Evolutionary conservation across 192 early-diverging fungal genomes (phyloP).

Genomic region (Diversispora eburnea): DNA sequence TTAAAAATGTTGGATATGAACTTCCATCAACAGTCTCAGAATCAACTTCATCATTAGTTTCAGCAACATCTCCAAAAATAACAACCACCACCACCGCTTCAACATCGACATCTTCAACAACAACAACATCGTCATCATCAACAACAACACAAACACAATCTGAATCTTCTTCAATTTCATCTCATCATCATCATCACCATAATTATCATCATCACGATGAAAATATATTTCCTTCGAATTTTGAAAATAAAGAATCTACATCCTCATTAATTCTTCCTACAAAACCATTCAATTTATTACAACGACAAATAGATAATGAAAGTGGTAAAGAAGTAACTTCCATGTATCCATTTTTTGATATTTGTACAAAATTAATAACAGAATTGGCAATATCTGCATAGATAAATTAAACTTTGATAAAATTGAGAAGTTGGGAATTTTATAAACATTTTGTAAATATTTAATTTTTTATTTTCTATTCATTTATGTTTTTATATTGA

Average conservation of each 20-base stretch:
- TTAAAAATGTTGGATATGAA: slow-evolving; percentile 72
- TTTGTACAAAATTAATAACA: slow-evolving; percentile 89
- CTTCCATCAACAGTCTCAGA: slow-evolving; percentile 29
- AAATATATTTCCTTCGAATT: slow-evolving; percentile 9
- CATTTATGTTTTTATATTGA: too few relatives aligned
- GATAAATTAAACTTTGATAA: not conserved
- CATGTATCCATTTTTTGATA: slow-evolving; percentile 92
- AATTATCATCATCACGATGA: slow-evolving; percentile 30
- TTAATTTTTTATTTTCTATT: too few relatives aligned
- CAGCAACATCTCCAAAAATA: slow-evolving; percentile 1
- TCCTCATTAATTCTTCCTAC: slow-evolving; percentile 22
- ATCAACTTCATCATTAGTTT: slow-evolving; percentile 39
- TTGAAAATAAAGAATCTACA: slow-evolving; percentile 38
- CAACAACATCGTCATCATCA: too few relatives aligned
- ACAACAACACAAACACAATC: too few relatives aligned
- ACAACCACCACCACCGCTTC: too few relatives aligned
- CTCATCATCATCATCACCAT: not conserved
- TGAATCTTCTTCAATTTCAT: too few relatives aligned
- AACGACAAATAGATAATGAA: slow-evolving; percentile 32
- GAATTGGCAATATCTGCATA: slow-evolving; percentile 78
- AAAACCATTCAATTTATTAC: slow-evolving; percentile 32
- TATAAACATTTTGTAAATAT: too few relatives aligned
- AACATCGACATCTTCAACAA: too few relatives aligned
- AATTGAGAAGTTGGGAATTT: too few relatives aligned
- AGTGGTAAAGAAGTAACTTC: slow-evolving; percentile 48